Base-by-base conservation (phyloP, 2,329 filamentous ascomycete genomes). In the Thelonectria discophora region DNA sequence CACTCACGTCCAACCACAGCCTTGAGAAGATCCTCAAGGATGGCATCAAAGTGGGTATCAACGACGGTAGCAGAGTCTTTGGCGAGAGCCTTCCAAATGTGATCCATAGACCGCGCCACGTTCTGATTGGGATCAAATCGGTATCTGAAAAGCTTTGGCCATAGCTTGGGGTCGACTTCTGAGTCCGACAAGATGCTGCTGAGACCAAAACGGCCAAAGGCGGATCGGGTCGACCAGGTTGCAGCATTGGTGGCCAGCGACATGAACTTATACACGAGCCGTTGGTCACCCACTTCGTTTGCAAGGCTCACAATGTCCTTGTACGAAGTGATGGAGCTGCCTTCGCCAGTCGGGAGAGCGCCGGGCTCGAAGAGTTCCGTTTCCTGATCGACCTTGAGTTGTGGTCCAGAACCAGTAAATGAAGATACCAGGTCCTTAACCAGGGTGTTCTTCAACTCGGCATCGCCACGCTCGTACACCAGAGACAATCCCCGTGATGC, bases 251-350 rank as follows among this genome's bases (percentile, higher is more conserved):
- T 93, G 3, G 95, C 95, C 68, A 99, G 84, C 0, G 94, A 94
- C 95, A 99, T 99, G 79, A 99, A 98, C 63, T 94, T 93, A 80
- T 99, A 99, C 1, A 98, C 92, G n/a, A 99, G 82, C 69, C 91
- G 94, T 60, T 95, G 94, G 72, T 99, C 94, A 11, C 95, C 95
- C 34, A 97, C 94, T 78, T 99, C 95, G 45, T 94, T 92, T n/a
- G 95, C 95, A 49, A 99, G 82, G 68, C 85, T 95, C 76, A 99
- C 91, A 67, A 99, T 98, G 73, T 99, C 95, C 74, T 97, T 97
- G 80, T 99, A 99, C 0, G 94, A 98, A 0, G 93, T 97, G 57
- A 98, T 87, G 0, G 93, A 93, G 67, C 86, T 92, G 8, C 93
- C 93, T 66, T 97, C 93, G 3, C 94, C 93, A 0, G 94, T 98